phyloP scores from a whole-genome alignment of 2,329 filamentous ascomycete species.

The Ophiostoma novo-ulmi region DNA sequence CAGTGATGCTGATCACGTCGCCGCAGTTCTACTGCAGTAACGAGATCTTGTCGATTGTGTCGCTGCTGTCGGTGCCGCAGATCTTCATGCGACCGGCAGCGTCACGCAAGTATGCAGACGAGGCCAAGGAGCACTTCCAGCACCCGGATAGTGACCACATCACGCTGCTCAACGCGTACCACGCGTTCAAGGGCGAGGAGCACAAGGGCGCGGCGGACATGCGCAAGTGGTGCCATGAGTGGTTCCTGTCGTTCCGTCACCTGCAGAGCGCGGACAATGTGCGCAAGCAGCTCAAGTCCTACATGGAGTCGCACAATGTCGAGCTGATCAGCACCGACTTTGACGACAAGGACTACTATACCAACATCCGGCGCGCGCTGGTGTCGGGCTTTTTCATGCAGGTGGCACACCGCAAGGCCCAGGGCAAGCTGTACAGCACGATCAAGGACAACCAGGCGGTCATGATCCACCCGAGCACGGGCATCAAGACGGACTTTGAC shows the following conservation, averaged over 20 bases:
- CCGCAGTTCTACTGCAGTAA: slow-evolving; percentile 99
- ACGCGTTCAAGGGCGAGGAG: slow-evolving; percentile 81
- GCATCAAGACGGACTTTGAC: slow-evolving; percentile 80
- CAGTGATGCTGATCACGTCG: slow-evolving; percentile 96
- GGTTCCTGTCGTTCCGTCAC: slow-evolving; percentile 86
- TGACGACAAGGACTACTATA: slow-evolving; percentile 95
- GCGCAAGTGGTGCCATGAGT: slow-evolving; percentile 94
- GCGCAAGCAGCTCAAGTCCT: slow-evolving; percentile 81
- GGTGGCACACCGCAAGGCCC: slow-evolving; percentile 86
- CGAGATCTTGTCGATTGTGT: slow-evolving; percentile 92
- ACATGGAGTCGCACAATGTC: slow-evolving; percentile 89
- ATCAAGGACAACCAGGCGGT: slow-evolving; percentile 96
- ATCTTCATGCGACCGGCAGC: slow-evolving; percentile 84
- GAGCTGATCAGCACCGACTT: slow-evolving; percentile 86
- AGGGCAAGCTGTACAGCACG: slow-evolving; percentile 86
- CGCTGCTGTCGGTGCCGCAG: slow-evolving; percentile 88
- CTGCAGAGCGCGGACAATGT: slow-evolving; percentile 92
- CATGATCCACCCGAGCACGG: slow-evolving; percentile 86
- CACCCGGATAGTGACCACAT: slow-evolving; percentile 93
- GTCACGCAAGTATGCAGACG: slow-evolving; percentile 84
- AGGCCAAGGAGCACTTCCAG: slow-evolving; percentile 93
- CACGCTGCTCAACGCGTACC: slow-evolving; percentile 94
- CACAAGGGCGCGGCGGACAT: slow-evolving; percentile 59
- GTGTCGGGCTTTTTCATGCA: slow-evolving; percentile 99
- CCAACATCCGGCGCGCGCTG: slow-evolving; percentile 88